A percentile compares a stretch with the other conserved stretches of the same genome.
Conservation (phyloP, 176 grass and related monocot genomes). For the Alloteropsis semialata region DNA sequence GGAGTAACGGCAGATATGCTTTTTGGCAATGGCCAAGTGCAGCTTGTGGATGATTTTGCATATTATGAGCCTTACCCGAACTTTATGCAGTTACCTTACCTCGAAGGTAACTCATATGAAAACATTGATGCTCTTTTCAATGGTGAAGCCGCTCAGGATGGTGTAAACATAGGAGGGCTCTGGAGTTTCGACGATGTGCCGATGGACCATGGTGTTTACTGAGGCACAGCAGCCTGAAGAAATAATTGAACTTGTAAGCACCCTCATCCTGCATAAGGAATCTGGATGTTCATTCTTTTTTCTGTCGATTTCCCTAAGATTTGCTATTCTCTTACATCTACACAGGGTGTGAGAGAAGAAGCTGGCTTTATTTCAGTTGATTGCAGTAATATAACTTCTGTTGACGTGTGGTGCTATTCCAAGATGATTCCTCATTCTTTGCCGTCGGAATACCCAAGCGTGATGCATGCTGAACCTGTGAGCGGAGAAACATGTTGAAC, state of each 20-base stretch:
- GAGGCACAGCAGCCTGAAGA: background rate
- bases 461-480: background rate
- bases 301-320: background rate
- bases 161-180: background rate
- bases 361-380: background rate
- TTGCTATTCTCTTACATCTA: background rate
- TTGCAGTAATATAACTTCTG: background rate
- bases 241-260: background rate
- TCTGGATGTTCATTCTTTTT: background rate
- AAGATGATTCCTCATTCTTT: background rate
- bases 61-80: background rate
- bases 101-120: conserved; percentile 6
- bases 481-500: background rate
- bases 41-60: background rate
- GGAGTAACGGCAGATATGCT: background rate
- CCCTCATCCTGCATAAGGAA: background rate
- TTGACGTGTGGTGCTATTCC: background rate
- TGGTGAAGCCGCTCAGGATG: background rate
- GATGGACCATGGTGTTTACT: background rate
- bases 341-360: background rate
- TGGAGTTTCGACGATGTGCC: conserved; percentile 31
- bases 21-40: background rate
- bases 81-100: conserved; percentile 12
- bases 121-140: conserved; percentile 9
- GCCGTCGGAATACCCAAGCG: background rate